These are phyloP conservation scores for Colletotrichum tabaci DNA, from an alignment of 2,329 filamentous ascomycete species.

Conservation along the genomic window DNA sequence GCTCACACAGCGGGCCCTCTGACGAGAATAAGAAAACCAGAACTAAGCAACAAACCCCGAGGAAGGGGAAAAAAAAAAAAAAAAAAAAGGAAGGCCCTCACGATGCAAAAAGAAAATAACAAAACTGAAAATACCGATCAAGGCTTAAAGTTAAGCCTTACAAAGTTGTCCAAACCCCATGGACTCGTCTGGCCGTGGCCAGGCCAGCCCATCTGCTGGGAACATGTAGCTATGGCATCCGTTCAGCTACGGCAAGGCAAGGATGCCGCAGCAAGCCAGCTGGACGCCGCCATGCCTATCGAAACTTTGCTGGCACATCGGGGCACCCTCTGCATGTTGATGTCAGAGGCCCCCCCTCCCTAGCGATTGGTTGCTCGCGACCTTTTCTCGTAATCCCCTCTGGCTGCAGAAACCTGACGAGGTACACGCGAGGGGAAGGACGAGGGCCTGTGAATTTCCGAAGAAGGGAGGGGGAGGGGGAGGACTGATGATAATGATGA, in stretches of 20 bases:
- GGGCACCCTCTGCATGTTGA: slow-evolving; percentile 27
- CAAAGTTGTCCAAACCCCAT: slow-evolving; percentile 32
- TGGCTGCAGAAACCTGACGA: slow-evolving; percentile 9
- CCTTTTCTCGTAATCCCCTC: slow-evolving; percentile 5
- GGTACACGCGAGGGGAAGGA: slow-evolving; percentile 3
- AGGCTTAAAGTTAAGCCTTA: slow-evolving; percentile 19
- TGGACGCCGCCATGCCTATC: slow-evolving; percentile 18
- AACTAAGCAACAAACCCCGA: no score
- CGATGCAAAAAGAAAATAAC: not conserved
- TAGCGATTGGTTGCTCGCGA: slow-evolving; percentile 25
- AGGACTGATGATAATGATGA: not conserved
- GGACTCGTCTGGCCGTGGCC: slow-evolving; percentile 34
- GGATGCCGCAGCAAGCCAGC: slow-evolving; percentile 13
- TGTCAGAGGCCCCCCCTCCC: slow-evolving; percentile 14
- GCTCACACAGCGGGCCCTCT: slow-evolving; percentile 2
- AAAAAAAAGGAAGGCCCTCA: not conserved
- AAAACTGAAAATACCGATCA: not conserved
- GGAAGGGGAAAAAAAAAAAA: not conserved
- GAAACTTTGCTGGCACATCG: slow-evolving; percentile 39
- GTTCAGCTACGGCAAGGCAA: slow-evolving; percentile 18
- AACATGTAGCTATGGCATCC: slow-evolving; percentile 20
- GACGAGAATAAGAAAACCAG: not conserved
- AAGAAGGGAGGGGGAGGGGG: not conserved
- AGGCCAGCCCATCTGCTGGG: slow-evolving; percentile 8
- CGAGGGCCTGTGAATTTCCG: not conserved